Conservation (phyloP, 2,329 filamentous ascomycete species). For the Aureobasidium melanogenum region DNA sequence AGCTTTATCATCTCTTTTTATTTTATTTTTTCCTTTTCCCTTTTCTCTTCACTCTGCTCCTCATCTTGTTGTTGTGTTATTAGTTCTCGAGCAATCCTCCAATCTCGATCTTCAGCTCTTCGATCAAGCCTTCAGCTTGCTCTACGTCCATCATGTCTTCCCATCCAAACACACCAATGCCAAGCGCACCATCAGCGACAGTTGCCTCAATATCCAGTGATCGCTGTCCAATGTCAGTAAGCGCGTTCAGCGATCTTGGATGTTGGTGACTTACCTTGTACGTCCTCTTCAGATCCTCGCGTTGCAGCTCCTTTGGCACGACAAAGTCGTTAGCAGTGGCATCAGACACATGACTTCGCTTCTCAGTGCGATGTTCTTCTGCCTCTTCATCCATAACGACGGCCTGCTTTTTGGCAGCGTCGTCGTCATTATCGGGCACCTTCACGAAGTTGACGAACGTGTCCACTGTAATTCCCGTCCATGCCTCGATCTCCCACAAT, state of each 20-base stretch:
- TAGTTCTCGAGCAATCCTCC: background rate
- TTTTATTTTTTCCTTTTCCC: background rate
- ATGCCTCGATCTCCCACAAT: slow-evolving; percentile 61
- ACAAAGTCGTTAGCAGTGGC: slow-evolving; percentile 12
- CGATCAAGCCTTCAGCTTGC: slow-evolving; percentile 26
- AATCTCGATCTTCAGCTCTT: slow-evolving; percentile 15
- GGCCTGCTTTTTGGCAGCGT: background rate
- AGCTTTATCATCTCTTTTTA: background rate
- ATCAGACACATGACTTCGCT: slow-evolving; percentile 17
- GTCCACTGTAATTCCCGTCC: slow-evolving; percentile 64
- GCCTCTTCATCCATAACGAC: slow-evolving; percentile 20
- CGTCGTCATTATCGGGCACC: slow-evolving; percentile 32
- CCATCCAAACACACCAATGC: slow-evolving; percentile 46
- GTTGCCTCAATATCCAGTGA: slow-evolving; percentile 49
- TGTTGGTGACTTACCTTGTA: slow-evolving; percentile 27
- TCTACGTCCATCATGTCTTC: slow-evolving; percentile 33
- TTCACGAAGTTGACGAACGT: slow-evolving; percentile 76
- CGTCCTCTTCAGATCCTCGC: slow-evolving; percentile 20
- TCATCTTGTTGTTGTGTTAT: background rate
- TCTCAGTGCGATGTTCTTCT: slow-evolving; percentile 16
- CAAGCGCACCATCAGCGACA: slow-evolving; percentile 38
- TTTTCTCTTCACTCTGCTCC: background rate
- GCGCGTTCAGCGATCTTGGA: too few relatives aligned
- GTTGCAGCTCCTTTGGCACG: slow-evolving; percentile 18
- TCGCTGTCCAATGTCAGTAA: slow-evolving; percentile 30